Base-by-base conservation (phyloP, 2,329 filamentous ascomycete species). In the Stachybotrys chartarum region DNA sequence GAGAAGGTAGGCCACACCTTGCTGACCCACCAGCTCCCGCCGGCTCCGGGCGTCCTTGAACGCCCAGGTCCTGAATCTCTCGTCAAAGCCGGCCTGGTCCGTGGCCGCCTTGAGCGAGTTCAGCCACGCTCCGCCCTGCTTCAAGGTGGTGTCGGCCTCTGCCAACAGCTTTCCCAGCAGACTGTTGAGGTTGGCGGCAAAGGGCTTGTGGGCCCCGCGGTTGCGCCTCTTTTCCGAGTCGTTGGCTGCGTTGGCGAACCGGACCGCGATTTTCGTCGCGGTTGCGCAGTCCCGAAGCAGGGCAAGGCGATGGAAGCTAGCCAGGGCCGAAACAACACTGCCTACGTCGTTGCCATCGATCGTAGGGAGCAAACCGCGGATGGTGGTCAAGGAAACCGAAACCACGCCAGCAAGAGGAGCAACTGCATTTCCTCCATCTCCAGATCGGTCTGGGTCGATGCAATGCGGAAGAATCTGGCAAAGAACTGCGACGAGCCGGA, bases 401-500 rank as follows among this genome's bases (percentile, higher is more conserved):
- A 69, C 24, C 5, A 64, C 66, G 3, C 64, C 59, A 2, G 61
- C 52, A 7, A 73, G 59, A 11, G 66, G 62, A 14, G 48, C 51
- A n/a, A 72, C 61, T 3, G 61, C 59, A 2, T 65, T 62, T 0
- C 61, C 57, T 1, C 66, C 45, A 4, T 63, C 55, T 0, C 56
- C 55, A n/a, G 64, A 55, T 42, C 65, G 64, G 30, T 61, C 58
- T n/a, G 66, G 59, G 14, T 60, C 51, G 0, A 60, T 59, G 7
- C 62, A 63, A 7, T 72, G 63, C 2, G 69, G 59, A 7, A 75
- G 59, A 1, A 74, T 57, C 1, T 64, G 65, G 7, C 72, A 67
- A 2, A 81, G 71, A 7, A 78, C 58, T 30, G 72, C 71, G 30
- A 79, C 56, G 1, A 72, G 57, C 3, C 74, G 74, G 64, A 73